Evolutionary conservation across 352 stramenopile species (phyloP).

Genomic region (Aphanomyces cochlioides): DNA sequence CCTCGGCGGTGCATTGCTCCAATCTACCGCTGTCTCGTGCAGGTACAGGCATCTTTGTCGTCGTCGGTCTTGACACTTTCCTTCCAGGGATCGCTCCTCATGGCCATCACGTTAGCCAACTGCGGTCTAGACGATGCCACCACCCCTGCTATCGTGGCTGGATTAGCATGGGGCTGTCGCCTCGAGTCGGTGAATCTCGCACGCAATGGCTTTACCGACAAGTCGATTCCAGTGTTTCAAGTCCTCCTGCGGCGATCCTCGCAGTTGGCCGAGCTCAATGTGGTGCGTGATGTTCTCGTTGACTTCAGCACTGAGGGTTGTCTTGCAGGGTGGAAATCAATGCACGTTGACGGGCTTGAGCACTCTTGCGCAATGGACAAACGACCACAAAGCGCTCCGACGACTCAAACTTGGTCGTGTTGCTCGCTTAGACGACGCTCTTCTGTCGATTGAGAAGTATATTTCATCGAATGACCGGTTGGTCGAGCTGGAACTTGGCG

Average conservation of each 20-base stretch:
- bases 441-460: neutral
- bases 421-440: neutral
- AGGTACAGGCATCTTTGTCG: constrained; percentile 1
- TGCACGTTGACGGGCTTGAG: constrained; percentile 18
- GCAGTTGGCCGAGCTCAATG: constrained; percentile 2
- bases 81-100: constrained; percentile 5
- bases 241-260: constrained; percentile 5
- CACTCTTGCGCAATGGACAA: neutral
- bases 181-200: constrained; percentile 3
- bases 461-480: neutral
- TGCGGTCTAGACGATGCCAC: constrained; percentile 16
- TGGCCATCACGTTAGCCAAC: constrained; percentile 14
- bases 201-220: constrained; percentile 24
- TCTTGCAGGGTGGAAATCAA: constrained; percentile 14
- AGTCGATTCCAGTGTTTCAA: constrained; percentile 5
- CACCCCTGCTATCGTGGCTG: constrained; percentile 8
- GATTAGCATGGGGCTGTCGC: constrained; percentile 13
- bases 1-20: neutral
- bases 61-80: neutral
- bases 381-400: neutral
- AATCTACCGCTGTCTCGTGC: constrained; percentile 19
- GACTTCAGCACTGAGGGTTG: neutral
- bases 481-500: constrained; percentile 1
- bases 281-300: constrained; percentile 8
- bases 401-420: constrained; percentile 13